Evolutionary conservation across 306 rosid species (phyloP), one percentile per base, ranked within the genome.

Genomic region (Vigna angularis): DNA sequence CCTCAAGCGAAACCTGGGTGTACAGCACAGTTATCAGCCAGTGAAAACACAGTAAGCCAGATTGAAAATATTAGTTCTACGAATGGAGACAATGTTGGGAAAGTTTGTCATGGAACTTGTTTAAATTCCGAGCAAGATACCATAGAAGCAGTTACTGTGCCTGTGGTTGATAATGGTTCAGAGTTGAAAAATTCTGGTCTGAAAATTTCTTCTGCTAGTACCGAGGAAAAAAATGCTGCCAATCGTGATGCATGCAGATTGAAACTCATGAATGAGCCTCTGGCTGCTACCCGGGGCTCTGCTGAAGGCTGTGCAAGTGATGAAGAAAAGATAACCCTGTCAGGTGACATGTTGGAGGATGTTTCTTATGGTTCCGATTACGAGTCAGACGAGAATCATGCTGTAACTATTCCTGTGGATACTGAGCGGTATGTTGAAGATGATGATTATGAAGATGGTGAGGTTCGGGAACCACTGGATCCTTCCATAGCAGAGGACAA

Each of bases 391-490:
- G 95, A 85, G 34, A 91, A 86, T 86, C 91, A 69, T 71, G 90
- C 91, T 73, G 65, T 86, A 57, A 89, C 88, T 74, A 79, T 84
- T 84, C 79, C 86, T 56, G 67, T 86, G 73, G 89, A 82, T 74
- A 82, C 79, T 22, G 84, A 84, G 78, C 80, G 40, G 38, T 87
- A 79, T 48, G 80, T 47, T 79, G 85, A 82, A 53, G 93, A 90
- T 69, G 97, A 92, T 66, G 98, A 92, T 78, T 92, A 81, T 77
- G 97, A 91, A 85, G 98, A 94, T 58, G 98, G 97, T 28, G 93
- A 95, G 87, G 89, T 95, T 70, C 84, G 93, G 28, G 98, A 88
- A 63, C 86, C 88, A 1, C 70, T 82, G 62, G 75, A 74, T 75
- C 78, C 72, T 34, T 73, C 85, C 42, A 74, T 80, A 52, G 86